Evolutionary conservation across 768 basidiomycete species (phyloP).

Genomic region (Russula vinacea): DNA sequence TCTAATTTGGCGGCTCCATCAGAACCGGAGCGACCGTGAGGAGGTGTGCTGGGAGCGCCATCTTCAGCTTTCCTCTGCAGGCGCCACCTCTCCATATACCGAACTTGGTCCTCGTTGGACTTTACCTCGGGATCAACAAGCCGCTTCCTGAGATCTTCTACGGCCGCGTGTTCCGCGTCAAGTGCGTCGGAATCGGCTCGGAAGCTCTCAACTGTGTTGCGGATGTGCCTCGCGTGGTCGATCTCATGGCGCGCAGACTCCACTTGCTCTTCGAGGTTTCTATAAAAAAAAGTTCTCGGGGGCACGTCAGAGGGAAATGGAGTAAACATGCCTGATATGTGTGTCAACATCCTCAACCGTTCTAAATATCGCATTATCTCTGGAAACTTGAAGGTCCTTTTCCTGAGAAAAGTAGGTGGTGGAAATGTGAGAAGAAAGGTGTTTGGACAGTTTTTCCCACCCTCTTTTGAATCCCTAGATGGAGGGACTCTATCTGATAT

Average conservation of each 20-base stretch:
- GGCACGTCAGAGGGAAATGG: constrained; percentile 17
- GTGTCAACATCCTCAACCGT: constrained; percentile 84
- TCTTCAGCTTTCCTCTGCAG: constrained; percentile 72
- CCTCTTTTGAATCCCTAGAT: constrained; percentile 76
- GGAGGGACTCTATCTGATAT: constrained; percentile 73
- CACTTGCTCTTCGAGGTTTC: constrained; percentile 82
- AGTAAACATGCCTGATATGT: constrained; percentile 67
- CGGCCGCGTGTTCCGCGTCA: constrained; percentile 64
- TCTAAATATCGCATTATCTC: constrained; percentile 75
- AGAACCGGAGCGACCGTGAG: constrained; percentile 48
- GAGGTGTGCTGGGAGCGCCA: constrained; percentile 15
- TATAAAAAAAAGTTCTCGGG: constrained; percentile 36
- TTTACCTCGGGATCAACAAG: constrained; percentile 89
- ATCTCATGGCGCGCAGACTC: too few species aligned
- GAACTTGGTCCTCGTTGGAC: constrained; percentile 85
- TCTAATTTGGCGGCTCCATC: constrained; percentile 54
- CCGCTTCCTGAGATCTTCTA: constrained; percentile 78
- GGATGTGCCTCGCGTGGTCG: constrained; percentile 64
- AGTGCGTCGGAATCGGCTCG: constrained; percentile 76
- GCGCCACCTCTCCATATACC: constrained; percentile 72
- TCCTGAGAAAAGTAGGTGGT: constrained; percentile 44
- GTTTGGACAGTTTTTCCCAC: constrained; percentile 40
- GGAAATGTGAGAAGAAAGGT: constrained; percentile 6
- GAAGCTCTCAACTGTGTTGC: constrained; percentile 77
- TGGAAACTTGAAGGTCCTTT: constrained; percentile 80